Evolutionary conservation across 1,284 basidiomycete genomes (phyloP).

Genomic region (Singerocomus inundabilis): DNA sequence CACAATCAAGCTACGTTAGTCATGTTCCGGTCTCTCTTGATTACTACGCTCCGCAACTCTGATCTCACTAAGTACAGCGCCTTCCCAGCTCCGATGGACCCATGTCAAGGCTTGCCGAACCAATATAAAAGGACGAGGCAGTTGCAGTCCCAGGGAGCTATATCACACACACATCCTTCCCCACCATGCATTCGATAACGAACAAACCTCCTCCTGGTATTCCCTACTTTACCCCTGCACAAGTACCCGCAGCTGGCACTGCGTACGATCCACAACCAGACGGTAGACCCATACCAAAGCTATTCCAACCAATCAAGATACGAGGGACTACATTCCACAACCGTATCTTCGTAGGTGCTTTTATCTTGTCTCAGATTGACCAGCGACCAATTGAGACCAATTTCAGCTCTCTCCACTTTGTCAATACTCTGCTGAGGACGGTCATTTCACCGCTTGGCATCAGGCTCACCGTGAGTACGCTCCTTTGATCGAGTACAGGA

Average conservation of each 20-base stretch:
- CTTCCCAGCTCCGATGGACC: neutral
- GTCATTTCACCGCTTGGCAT: slow-evolving; percentile 52
- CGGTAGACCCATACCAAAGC: slow-evolving; percentile 47
- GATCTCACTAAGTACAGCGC: neutral
- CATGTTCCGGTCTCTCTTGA: no score
- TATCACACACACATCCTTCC: neutral
- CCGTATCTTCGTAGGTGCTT: slow-evolving; percentile 56
- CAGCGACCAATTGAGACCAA: neutral
- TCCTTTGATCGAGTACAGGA: neutral
- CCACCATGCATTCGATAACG: slow-evolving; percentile 12
- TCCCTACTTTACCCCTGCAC: slow-evolving; percentile 55
- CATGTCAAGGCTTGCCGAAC: neutral
- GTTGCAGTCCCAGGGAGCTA: neutral
- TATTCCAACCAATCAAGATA: slow-evolving; percentile 66
- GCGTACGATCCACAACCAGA: slow-evolving; percentile 43
- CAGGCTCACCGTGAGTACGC: slow-evolving; percentile 44
- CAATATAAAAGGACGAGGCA: slow-evolving; percentile 5
- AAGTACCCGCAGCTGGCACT: slow-evolving; percentile 49
- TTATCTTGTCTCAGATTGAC: neutral
- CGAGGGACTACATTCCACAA: slow-evolving; percentile 70
- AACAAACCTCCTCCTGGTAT: slow-evolving; percentile 40
- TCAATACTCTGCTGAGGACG: slow-evolving; percentile 62
- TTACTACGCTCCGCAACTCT: neutral
- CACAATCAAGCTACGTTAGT: no score
- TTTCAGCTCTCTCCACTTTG: slow-evolving; percentile 53